Evolutionary conservation across 2,329 filamentous ascomycete genomes (phyloP).

Genomic region (Aspergillus uvarum): DNA sequence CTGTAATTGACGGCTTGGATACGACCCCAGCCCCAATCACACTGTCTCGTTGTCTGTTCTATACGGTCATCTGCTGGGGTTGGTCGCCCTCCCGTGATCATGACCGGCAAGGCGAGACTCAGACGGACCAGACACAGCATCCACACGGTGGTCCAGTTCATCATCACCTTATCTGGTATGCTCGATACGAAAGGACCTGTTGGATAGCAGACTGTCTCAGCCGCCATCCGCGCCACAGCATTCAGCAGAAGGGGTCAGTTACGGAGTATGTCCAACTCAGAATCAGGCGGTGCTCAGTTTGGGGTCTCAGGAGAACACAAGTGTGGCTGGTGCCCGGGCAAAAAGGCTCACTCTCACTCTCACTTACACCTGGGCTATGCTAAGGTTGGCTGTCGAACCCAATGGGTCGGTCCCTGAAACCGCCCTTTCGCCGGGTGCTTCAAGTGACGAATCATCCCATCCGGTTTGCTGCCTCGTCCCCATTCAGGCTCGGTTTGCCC

Average conservation of each 20-base stretch:
- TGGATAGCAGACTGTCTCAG: not conserved
- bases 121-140: not conserved
- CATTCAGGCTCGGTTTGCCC: slow-evolving; percentile 12
- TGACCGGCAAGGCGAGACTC: not conserved
- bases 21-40: not conserved
- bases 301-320: not conserved
- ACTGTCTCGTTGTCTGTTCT: not conserved
- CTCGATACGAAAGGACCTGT: not conserved
- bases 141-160: not conserved
- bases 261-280: not conserved
- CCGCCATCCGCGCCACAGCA: slow-evolving; percentile 1
- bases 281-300: slow-evolving; percentile 1
- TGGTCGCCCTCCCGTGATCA: not conserved
- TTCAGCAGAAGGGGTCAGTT: not conserved
- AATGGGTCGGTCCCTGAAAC: not conserved
- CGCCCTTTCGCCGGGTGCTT: not conserved
- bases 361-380: not conserved
- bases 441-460: slow-evolving; percentile 12
- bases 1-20: not conserved
- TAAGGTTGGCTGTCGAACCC: not conserved
- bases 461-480: slow-evolving; percentile 26
- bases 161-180: not conserved
- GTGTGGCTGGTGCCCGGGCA: slow-evolving; percentile 3
- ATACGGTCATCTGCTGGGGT: not conserved
- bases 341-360: not conserved